Percentiles rank a stretch among this genome's conserved stretches.
phyloP scores from a whole-genome alignment of 2,329 filamentous ascomycete species.

The Xylaria sp. region DNA sequence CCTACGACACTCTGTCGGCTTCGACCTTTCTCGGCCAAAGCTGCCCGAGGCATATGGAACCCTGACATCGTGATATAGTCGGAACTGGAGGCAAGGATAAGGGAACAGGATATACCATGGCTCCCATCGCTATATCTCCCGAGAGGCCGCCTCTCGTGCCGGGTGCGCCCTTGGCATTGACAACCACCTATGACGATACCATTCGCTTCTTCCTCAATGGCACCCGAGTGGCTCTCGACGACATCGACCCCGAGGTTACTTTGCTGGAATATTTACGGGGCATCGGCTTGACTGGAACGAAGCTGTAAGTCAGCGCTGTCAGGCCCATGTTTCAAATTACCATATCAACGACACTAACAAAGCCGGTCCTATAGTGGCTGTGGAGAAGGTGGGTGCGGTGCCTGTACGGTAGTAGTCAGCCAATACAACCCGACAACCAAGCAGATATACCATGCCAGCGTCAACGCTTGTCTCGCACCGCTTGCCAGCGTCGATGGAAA shows the following conservation, averaged over 20 bases:
- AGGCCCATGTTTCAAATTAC: neutral
- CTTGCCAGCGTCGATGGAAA: constrained; percentile 94
- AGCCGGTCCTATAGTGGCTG: constrained; percentile 63
- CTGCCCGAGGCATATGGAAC: constrained; percentile 5
- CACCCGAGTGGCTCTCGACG: constrained; percentile 82
- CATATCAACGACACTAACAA: constrained; percentile 7
- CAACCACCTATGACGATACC: constrained; percentile 80
- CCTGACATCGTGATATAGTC: constrained; percentile 1
- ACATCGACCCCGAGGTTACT: constrained; percentile 88
- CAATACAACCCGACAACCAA: constrained; percentile 92
- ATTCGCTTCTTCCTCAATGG: constrained; percentile 94
- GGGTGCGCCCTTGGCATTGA: constrained; percentile 52
- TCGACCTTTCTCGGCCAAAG: neutral
- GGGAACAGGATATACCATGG: constrained; percentile 45
- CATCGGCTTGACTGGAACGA: constrained; percentile 92
- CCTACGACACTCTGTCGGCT: constrained; percentile 15
- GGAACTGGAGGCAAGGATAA: neutral
- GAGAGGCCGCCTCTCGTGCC: constrained; percentile 42
- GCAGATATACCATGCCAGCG: constrained; percentile 91
- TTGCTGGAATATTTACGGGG: constrained; percentile 91
- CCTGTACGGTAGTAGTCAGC: constrained; percentile 92
- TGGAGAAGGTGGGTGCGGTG: constrained; percentile 94
- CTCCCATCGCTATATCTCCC: constrained; percentile 58
- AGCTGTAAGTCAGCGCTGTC: constrained; percentile 60
- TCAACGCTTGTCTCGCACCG: constrained; percentile 94